Conservation (phyloP, 106 monocot species). For the Dendrobium huoshanense region DNA sequence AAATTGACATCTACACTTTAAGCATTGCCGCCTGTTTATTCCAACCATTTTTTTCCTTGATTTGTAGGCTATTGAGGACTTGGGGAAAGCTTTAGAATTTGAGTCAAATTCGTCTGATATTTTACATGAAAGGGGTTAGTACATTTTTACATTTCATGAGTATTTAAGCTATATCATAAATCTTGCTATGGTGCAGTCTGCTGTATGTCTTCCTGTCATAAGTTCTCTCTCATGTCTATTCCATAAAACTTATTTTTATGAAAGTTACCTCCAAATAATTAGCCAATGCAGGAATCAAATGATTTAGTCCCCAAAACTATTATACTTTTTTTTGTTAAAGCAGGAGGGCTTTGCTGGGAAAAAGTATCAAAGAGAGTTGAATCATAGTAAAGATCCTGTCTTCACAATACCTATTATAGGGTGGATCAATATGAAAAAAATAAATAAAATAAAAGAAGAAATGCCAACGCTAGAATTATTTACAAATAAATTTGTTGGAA, state of each 20-base stretch:
- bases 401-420: no score
- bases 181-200: background rate
- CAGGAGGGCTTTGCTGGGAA: no score
- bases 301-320: no score
- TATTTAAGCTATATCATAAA: background rate
- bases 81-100: constrained; percentile 80
- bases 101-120: constrained; percentile 87
- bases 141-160: background rate
- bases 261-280: background rate
- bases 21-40: background rate
- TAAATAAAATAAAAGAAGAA: no score
- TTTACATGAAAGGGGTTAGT: constrained; percentile 93
- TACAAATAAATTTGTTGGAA: no score
- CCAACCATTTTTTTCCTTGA: background rate
- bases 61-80: constrained; percentile 81
- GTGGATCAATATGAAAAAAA: no score
- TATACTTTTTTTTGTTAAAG: no score
- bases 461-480: no score
- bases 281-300: background rate
- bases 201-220: background rate
- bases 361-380: no score
- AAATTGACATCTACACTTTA: constrained; percentile 3
- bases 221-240: background rate
- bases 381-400: no score
- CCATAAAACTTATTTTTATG: background rate